Evolutionary conservation across 2,329 filamentous ascomycete species (phyloP), one percentile per base, ranked within the genome.

Genomic region (Cladophialophora bantiana): DNA sequence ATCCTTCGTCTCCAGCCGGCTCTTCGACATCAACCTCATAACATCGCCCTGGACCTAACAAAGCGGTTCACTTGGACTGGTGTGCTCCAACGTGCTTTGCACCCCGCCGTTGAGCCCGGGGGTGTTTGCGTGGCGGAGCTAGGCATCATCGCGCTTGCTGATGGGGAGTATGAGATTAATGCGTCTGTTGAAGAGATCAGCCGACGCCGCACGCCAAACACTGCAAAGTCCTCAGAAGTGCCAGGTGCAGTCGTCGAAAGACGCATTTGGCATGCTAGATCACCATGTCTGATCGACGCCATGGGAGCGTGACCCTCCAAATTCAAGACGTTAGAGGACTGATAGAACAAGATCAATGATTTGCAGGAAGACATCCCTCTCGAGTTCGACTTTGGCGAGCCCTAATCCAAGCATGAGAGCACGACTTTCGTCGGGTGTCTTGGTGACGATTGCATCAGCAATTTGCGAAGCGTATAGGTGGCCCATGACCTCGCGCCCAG

Each of bases 391-490:
- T 50, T 71, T 73, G 35, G 64, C 71, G 58, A 80, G 74, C 70
- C 69, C 76, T 63, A 69, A 72, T 65, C 68, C 75, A 62, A 90
- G 73, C 26, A 90, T 83, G 13, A 90, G 78, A 70, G 85, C 79
- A 50, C 88, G 79, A 69, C 81, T 83, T 75, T 90, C 88, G 53
- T 82, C 80, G 5, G 92, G 88, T 60, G 91, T 85, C 69, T 89
- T 89, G 67, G 90, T 87, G 18, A 89, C 84, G 66, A 99, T 86
- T 45, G 90, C 87, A 74, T 89, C 96, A 4, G 90, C 95, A 71
- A 98, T 90, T 74, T 97, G 94, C 52, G 92, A 92, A 2, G 94
- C 94, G 74, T 96, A 90, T 1, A 97, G 86, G 77, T 97, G 94
- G 1, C 93, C 94, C 4, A 96, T 78, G 0, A 90, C 92, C 75